Evolutionary conservation across 441 rosid genomes (phyloP).

Genomic region (Hura crepitans): DNA sequence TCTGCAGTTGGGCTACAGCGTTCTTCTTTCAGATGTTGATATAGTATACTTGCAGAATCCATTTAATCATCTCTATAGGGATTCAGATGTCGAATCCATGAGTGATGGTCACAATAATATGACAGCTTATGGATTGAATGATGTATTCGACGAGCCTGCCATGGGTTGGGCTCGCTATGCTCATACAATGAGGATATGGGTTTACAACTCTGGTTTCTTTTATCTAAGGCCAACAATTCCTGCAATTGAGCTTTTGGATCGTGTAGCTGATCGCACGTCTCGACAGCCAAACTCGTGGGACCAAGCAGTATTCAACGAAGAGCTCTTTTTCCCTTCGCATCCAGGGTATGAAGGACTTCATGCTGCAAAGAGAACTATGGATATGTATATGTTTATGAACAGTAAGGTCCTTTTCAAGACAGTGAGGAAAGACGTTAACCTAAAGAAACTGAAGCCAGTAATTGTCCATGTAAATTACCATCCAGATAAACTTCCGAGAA

Average conservation of each 20-base stretch:
- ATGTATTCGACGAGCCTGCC: conserved; percentile 75
- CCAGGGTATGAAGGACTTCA: conserved; percentile 70
- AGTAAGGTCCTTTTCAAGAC: conserved; percentile 92
- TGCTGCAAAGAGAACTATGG: conserved; percentile 90
- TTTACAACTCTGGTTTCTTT: conserved; percentile 88
- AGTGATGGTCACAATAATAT: conserved; percentile 74
- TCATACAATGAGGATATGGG: conserved; percentile 96
- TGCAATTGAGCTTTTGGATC: conserved; percentile 81
- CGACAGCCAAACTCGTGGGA: conserved; percentile 67
- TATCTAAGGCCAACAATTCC: conserved; percentile 80
- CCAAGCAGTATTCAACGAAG: conserved; percentile 92
- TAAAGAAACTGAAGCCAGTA: conserved; percentile 75
- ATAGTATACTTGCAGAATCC: conserved; percentile 86
- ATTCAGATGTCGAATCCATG: conserved; percentile 95
- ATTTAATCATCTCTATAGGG: conserved; percentile 68
- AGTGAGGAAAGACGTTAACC: conserved; percentile 57
- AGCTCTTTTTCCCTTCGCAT: conserved; percentile 79
- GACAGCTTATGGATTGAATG: conserved; percentile 80
- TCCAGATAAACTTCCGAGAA: conserved; percentile 84
- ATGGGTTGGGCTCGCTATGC: conserved; percentile 99
- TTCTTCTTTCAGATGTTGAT: conserved; percentile 94
- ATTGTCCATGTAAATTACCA: conserved; percentile 84
- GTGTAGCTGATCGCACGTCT: conserved; percentile 74
- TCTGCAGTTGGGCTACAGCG: conserved; percentile 87
- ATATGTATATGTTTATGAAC: conserved; percentile 79